Evolutionary conservation across 345 rosid genomes (phyloP).

Genomic region (Euphorbia pulcherrima): DNA sequence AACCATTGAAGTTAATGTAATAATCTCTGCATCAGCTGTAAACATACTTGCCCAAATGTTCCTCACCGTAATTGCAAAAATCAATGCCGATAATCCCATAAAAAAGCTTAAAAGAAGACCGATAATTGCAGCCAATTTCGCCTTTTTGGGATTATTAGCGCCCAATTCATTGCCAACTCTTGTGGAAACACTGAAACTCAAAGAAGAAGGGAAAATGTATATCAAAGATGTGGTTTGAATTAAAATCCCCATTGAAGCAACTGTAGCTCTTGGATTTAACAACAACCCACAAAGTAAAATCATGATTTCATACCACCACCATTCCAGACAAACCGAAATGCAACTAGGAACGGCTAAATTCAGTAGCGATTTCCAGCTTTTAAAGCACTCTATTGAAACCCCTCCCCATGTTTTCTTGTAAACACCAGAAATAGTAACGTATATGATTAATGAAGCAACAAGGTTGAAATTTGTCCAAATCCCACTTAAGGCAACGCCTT

Average conservation of each 20-base stretch:
- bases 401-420: conserved; percentile 35
- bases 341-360: conserved; percentile 42
- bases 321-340: conserved; percentile 46
- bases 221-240: conserved; percentile 44
- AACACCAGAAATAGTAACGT: conserved; percentile 26
- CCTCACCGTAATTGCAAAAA: conserved; percentile 23
- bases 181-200: conserved; percentile 43
- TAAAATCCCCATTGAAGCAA: conserved; percentile 48
- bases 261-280: conserved; percentile 36
- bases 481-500: conserved; percentile 39
- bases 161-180: conserved; percentile 40
- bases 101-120: conserved; percentile 21
- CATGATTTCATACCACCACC: conserved; percentile 62
- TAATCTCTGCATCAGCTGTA: conserved; percentile 24
- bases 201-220: conserved; percentile 49
- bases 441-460: conserved; percentile 29
- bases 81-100: conserved; percentile 21
- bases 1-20: conserved; percentile 26
- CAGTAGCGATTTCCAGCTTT: conserved; percentile 33
- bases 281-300: conserved; percentile 41
- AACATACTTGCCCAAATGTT: conserved; percentile 25
- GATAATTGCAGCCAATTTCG: conserved; percentile 16
- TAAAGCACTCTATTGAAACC: conserved; percentile 36
- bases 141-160: conserved; percentile 21
- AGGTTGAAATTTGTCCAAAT: conserved; percentile 38